phyloP scores from a whole-genome alignment of 2,329 filamentous ascomycete species.

The Penicillium sclerotiorum region DNA sequence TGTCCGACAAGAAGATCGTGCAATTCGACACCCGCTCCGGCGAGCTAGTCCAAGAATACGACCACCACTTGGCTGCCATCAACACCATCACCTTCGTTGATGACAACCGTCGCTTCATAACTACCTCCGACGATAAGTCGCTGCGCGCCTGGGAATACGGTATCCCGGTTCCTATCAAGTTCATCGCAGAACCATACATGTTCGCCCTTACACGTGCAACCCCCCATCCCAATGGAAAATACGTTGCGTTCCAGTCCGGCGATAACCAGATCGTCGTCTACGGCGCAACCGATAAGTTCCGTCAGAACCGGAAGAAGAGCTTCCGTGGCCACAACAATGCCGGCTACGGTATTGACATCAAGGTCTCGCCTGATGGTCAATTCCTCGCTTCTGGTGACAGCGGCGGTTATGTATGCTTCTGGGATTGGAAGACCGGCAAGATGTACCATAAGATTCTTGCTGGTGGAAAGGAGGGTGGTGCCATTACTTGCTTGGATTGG shows the following conservation, averaged over 20 bases:
- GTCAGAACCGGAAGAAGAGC: conserved; percentile 95
- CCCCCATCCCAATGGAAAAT: conserved; percentile 86
- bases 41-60: conserved; percentile 92
- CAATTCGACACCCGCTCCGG: conserved; percentile 88
- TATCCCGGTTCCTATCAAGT: conserved; percentile 97
- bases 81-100: conserved; percentile 98
- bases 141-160: conserved; percentile 97
- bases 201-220: conserved; percentile 88
- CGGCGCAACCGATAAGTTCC: conserved; percentile 90
- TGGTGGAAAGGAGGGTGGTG: conserved; percentile 65
- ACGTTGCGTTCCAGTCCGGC: conserved; percentile 87
- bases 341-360: conserved; percentile 87
- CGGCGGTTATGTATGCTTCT: conserved; percentile 89
- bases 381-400: conserved; percentile 87
- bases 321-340: conserved; percentile 96
- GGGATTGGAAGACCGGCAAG: conserved; percentile 99
- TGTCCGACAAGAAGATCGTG: conserved; percentile 98
- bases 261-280: conserved; percentile 99
- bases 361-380: conserved; percentile 86
- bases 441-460: conserved; percentile 97
- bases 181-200: conserved; percentile 97
- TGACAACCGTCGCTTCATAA: conserved; percentile 92
- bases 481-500: conserved; percentile 88
- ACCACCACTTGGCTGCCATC: conserved; percentile 95
- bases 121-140: conserved; percentile 95